phyloP scores from a whole-genome alignment of 805 yeast species.

The Starmerella potacharoeniae region DNA sequence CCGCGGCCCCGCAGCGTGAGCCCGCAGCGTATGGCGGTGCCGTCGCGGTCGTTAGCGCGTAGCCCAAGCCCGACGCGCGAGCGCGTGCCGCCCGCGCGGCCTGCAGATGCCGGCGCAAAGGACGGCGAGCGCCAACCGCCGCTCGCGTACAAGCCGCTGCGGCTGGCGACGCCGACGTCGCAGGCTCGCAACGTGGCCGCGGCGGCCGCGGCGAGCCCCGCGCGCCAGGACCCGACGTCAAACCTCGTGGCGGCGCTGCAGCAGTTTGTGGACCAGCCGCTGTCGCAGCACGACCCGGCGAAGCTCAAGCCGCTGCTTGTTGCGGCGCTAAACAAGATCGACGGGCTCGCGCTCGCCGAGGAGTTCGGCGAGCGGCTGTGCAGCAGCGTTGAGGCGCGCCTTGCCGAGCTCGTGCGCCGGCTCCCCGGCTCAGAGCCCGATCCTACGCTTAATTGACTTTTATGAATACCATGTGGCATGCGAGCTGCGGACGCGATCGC shows the following conservation, averaged over 20 bases:
- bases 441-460: neutral
- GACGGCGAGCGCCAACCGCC: neutral
- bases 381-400: neutral
- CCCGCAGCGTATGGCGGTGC: conserved; percentile 3
- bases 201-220: neutral
- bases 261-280: conserved; percentile 5
- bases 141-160: neutral
- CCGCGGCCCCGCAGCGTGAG: conserved; percentile 12
- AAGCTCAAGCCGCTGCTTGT: conserved; percentile 13
- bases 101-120: neutral
- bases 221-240: neutral
- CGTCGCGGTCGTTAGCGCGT: neutral
- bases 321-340: conserved; percentile 18
- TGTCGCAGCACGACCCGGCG: neutral
- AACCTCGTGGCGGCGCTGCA: conserved; percentile 8
- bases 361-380: neutral
- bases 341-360: conserved; percentile 14
- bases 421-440: neutral
- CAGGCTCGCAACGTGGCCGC: neutral
- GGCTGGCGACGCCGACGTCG: neutral
- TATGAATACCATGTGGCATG: no score
- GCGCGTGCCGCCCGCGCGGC: neutral
- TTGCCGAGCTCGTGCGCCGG: neutral
- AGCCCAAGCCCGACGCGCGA: conserved; percentile 10
- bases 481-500: no score